Base-by-base conservation (phyloP, 495 filamentous ascomycete genomes). In the Neurospora sp. region DNA sequence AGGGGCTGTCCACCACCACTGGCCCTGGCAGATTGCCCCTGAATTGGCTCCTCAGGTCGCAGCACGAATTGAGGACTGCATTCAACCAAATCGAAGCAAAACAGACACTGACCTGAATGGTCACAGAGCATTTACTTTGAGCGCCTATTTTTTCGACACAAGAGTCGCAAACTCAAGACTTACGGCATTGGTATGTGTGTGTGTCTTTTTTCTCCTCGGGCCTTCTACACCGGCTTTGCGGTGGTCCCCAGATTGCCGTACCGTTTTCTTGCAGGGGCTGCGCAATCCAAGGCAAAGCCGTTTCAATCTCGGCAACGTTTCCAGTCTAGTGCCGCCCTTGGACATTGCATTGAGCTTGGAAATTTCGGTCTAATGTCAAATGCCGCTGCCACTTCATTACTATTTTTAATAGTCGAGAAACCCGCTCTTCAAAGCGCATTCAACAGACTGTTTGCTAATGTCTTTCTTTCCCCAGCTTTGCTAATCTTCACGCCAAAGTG, bases 301-400 rank as follows among this genome's bases (percentile, higher is more conserved):
- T 82, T 82, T 81, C 79, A 80, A 82, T 82, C 76, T 82, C 80
- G 80, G 79, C 80, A 81, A 74, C 76, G 80, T 82, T 81, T 81
- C 78, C 80, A 82, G 79, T 76, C 80, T 82, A 82, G 79, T 77
- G 59, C 80, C 75, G 44, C 72, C 77, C 79, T 70, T 73, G 76
- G 74, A 35, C 69, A 77, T 73, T 74, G 80, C 80, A 81, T 82
- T 76, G 78, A 78, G 70, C 73, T 75, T 78, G 76, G 75, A 76
- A 78, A 76, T 75, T 77, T 79, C 75, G 73, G 44, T 75, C 76
- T 59, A 44, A 73, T 75, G 72, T 73, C 73, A 72, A 68, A 27
- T 72, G 69, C 48, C 66, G 59, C 70, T 74, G 20, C 69, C 68
- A 74, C 53, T 35, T 66, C 14, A 66, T 35, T 75, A 61, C 74